Evolutionary conservation across 495 filamentous ascomycete genomes (phyloP).

Genomic region (Saxophila tyrrhenica): DNA sequence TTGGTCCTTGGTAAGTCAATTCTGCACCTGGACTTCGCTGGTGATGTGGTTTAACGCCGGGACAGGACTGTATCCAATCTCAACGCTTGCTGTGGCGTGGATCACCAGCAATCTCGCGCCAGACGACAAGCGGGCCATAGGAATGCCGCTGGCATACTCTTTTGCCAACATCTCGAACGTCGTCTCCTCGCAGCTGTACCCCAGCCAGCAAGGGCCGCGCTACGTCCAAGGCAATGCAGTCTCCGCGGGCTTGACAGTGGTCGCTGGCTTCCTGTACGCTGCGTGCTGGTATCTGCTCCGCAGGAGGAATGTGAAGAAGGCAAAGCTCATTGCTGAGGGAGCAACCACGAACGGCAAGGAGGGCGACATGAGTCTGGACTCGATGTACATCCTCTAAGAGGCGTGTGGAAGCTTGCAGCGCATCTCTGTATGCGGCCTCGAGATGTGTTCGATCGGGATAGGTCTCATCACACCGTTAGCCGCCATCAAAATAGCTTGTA

Average conservation of each 20-base stretch:
- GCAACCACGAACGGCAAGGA: constrained; percentile 13
- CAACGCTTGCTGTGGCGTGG: constrained; percentile 1
- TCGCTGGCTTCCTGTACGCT: constrained; percentile 3
- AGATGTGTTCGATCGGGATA: too few species aligned
- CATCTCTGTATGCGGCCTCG: too few species aligned
- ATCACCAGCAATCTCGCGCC: constrained; percentile 14
- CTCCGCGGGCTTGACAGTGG: constrained; percentile 7
- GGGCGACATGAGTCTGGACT: constrained; percentile 15
- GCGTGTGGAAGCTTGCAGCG: too few species aligned
- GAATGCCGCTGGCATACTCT: constrained; percentile 11
- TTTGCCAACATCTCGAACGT: constrained; percentile 17
- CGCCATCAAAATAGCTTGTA: too few species aligned
- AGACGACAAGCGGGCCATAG: constrained; percentile 15
- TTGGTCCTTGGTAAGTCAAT: constrained; percentile 8
- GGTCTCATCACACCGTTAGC: too few species aligned
- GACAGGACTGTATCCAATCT: background rate
- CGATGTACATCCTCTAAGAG: constrained; percentile 17
- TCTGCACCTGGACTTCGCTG: background rate
- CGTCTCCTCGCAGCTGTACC: constrained; percentile 20
- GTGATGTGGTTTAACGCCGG: background rate
- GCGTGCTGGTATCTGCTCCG: constrained; percentile 12
- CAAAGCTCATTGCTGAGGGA: constrained; percentile 12
- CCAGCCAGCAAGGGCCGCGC: constrained; percentile 8
- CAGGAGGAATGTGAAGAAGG: constrained; percentile 19
- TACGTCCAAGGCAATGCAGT: constrained; percentile 22